phyloP scores from a whole-genome alignment of 352 stramenopile genomes.

The Globisporangium nunn region DNA sequence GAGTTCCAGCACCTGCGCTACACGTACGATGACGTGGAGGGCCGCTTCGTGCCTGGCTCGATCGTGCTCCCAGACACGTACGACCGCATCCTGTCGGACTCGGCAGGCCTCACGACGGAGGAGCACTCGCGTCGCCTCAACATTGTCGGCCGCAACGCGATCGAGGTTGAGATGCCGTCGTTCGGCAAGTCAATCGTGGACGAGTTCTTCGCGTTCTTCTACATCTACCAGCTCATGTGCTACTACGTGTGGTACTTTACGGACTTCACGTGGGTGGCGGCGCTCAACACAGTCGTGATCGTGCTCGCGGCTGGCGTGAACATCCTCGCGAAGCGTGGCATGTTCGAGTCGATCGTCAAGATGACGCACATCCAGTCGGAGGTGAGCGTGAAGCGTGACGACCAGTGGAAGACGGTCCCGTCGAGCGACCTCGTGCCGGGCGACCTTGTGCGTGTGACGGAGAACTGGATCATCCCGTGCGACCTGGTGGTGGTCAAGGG shows the following conservation, averaged over 20 bases:
- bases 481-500: constrained; percentile 70
- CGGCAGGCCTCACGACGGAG: constrained; percentile 28
- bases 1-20: constrained; percentile 66
- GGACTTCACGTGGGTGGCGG: constrained; percentile 51
- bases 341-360: constrained; percentile 41
- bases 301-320: constrained; percentile 43
- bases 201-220: constrained; percentile 69
- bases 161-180: constrained; percentile 58
- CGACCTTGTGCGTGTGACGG: constrained; percentile 52
- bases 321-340: constrained; percentile 65
- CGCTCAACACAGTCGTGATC: constrained; percentile 60
- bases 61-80: constrained; percentile 43
- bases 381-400: constrained; percentile 59
- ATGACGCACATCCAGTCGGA: constrained; percentile 70
- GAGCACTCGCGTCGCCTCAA: constrained; percentile 35
- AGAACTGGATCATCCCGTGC: constrained; percentile 66
- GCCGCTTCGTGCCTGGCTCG: constrained; percentile 42
- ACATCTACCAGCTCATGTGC: constrained; percentile 85
- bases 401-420: constrained; percentile 36
- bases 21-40: constrained; percentile 39
- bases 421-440: constrained; percentile 53
- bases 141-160: constrained; percentile 52
- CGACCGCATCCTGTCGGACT: constrained; percentile 39
- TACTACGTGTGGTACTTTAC: constrained; percentile 81
- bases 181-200: constrained; percentile 39